Conservation (phyloP, 805 yeast species). For the Yamadazyma philogaea region DNA sequence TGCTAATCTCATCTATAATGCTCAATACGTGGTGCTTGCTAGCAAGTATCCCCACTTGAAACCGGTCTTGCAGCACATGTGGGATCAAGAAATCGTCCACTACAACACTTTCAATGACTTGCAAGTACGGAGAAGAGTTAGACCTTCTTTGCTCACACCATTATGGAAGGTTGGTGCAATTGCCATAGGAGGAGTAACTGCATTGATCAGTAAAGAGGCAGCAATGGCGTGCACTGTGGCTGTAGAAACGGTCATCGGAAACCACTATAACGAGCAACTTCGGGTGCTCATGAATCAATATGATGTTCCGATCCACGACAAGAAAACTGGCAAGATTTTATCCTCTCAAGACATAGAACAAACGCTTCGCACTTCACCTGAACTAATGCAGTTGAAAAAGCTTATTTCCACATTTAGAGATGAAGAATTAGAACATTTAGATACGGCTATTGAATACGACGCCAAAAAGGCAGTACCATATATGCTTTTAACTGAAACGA, state of each 20-base stretch:
- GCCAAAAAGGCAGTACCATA: slow-evolving; percentile 93
- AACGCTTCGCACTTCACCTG: slow-evolving; percentile 44
- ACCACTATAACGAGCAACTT: slow-evolving; percentile 89
- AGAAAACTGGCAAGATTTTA: slow-evolving; percentile 29
- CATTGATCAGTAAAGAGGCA: slow-evolving; percentile 84
- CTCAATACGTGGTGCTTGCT: slow-evolving; percentile 78
- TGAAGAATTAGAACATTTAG: slow-evolving; percentile 91
- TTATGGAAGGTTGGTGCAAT: slow-evolving; percentile 91
- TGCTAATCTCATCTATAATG: slow-evolving; percentile 88
- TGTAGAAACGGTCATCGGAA: slow-evolving; percentile 96
- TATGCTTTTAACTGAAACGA: slow-evolving; percentile 80
- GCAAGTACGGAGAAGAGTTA: slow-evolving; percentile 72
- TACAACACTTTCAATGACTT: slow-evolving; percentile 78
- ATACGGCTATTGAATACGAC: slow-evolving; percentile 89
- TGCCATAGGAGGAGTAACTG: slow-evolving; percentile 83
- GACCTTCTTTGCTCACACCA: slow-evolving; percentile 92
- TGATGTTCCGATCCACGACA: slow-evolving; percentile 42
- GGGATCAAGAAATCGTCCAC: slow-evolving; percentile 96
- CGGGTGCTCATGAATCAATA: slow-evolving; percentile 70
- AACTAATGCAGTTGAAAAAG: slow-evolving; percentile 54
- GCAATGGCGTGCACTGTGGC: slow-evolving; percentile 99
- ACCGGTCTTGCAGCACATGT: slow-evolving; percentile 87
- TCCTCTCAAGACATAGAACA: slow-evolving; percentile 20
- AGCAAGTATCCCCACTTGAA: slow-evolving; percentile 69
- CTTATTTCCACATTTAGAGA: slow-evolving; percentile 79